These are phyloP conservation scores for Hypoxylon sp. DNA, from an alignment of 2,329 filamentous ascomycete species.

Conservation along the genomic window DNA sequence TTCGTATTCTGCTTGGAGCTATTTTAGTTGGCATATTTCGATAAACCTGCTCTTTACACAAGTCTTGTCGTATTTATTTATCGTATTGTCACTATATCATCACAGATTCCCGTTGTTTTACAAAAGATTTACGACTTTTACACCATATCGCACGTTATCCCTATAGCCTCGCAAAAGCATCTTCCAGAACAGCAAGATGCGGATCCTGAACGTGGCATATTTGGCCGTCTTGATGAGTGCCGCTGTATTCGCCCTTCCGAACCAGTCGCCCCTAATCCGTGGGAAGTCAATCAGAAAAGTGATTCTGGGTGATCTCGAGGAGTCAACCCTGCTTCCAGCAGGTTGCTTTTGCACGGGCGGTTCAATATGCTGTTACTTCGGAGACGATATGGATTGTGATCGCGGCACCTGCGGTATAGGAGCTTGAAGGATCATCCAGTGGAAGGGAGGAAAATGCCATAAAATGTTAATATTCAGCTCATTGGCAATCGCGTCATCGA, in stretches of 20 bases:
- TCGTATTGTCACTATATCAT: not conserved
- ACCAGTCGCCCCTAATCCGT: not conserved
- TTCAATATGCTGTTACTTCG: slow-evolving; percentile 50
- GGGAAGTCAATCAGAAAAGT: not conserved
- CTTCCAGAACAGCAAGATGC: slow-evolving; percentile 14
- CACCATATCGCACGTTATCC: not conserved
- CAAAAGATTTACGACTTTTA: not conserved
- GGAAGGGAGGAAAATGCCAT: not conserved
- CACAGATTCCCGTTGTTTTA: not conserved
- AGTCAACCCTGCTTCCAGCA: slow-evolving; percentile 9
- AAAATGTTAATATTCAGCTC: not conserved
- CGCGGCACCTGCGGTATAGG: slow-evolving; percentile 53
- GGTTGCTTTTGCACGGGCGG: slow-evolving; percentile 53
- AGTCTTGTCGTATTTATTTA: not conserved
- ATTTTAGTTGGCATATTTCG: slow-evolving; percentile 3
- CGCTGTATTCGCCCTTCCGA: slow-evolving; percentile 18
- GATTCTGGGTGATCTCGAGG: slow-evolving; percentile 18
- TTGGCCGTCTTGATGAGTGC: not conserved
- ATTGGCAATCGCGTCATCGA: not conserved
- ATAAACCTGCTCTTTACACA: not conserved
- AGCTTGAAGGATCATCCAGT: slow-evolving; percentile 14
- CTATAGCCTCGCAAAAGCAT: not conserved
- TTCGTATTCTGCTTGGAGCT: slow-evolving; percentile 5
- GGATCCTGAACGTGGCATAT: not conserved
- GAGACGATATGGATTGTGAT: slow-evolving; percentile 48